Conservation (phyloP, 257 asterid species). For the Fraxinus excelsior region DNA sequence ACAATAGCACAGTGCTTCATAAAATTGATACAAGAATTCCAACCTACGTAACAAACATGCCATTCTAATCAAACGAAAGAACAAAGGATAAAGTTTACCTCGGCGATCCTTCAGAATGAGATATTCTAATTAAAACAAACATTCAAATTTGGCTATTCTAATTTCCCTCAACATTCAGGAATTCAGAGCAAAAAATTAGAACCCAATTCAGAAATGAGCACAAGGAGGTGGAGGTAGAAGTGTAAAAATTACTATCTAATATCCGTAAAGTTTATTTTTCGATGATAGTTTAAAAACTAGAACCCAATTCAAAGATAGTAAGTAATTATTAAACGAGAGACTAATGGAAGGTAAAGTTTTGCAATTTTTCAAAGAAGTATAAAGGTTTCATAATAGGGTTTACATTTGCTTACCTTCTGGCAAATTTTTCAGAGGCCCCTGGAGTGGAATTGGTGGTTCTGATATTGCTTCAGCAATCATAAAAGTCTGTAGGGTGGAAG, state of each 20-base stretch:
- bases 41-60: too few species aligned
- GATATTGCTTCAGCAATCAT: not conserved
- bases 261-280: not conserved
- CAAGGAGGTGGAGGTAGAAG: not conserved
- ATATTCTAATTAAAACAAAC: not conserved
- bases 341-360: not conserved
- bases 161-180: not conserved
- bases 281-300: not conserved
- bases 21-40: too few species aligned
- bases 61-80: too few species aligned
- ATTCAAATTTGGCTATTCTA: not conserved
- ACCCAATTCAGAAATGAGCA: not conserved
- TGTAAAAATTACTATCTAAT: not conserved
- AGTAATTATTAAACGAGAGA: too few species aligned
- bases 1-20: not conserved
- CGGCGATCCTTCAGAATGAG: too few species aligned
- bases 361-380: not conserved
- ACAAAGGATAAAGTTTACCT: too few species aligned
- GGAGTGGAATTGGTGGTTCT: not conserved
- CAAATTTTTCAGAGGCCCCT: not conserved
- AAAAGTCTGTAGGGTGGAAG: not conserved
- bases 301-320: not conserved
- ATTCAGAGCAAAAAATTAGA: not conserved
- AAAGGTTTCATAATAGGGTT: not conserved
- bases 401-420: not conserved